phyloP scores from a whole-genome alignment of 139 green algal species.

The Closterium sp. region DNA sequence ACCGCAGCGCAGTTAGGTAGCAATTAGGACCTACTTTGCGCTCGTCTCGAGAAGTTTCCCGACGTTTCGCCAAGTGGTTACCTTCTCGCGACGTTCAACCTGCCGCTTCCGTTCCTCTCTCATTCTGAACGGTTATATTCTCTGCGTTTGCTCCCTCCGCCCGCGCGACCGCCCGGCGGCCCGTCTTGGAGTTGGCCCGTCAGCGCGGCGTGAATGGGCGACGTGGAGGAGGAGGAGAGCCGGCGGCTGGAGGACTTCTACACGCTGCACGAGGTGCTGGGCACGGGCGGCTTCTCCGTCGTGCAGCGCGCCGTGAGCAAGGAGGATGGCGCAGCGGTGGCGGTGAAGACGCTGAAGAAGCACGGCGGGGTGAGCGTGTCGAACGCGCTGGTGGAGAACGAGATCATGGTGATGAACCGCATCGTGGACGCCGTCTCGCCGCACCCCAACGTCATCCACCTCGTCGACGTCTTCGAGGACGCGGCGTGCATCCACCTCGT shows the following conservation, averaged over 20 bases:
- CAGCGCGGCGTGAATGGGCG: not conserved
- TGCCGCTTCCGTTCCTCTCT: no score
- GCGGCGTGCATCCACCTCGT: slow-evolving; percentile 54
- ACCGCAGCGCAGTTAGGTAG: no score
- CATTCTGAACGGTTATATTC: no score
- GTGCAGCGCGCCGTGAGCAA: slow-evolving; percentile 16
- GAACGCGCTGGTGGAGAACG: slow-evolving; percentile 45
- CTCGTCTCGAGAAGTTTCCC: no score
- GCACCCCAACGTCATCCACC: slow-evolving; percentile 49
- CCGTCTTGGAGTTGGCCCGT: not conserved
- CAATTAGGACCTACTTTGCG: no score
- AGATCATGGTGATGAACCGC: slow-evolving; percentile 48
- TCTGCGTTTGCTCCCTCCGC: no score
- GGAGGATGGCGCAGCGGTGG: slow-evolving; percentile 30
- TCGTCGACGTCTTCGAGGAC: slow-evolving; percentile 54
- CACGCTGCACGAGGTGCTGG: slow-evolving; percentile 36
- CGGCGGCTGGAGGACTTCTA: slow-evolving; percentile 44
- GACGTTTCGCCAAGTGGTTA: no score
- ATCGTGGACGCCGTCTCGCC: slow-evolving; percentile 41
- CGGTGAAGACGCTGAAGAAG: slow-evolving; percentile 51
- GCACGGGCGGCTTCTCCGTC: slow-evolving; percentile 46
- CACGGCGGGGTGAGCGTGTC: slow-evolving; percentile 11
- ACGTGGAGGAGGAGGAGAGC: slow-evolving; percentile 9
- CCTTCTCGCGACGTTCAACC: no score
- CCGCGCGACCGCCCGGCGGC: no score